These are phyloP conservation scores for Actinomortierella wolfii DNA, from an alignment of 371 early-diverging fungal species.

Conservation along the genomic window DNA sequence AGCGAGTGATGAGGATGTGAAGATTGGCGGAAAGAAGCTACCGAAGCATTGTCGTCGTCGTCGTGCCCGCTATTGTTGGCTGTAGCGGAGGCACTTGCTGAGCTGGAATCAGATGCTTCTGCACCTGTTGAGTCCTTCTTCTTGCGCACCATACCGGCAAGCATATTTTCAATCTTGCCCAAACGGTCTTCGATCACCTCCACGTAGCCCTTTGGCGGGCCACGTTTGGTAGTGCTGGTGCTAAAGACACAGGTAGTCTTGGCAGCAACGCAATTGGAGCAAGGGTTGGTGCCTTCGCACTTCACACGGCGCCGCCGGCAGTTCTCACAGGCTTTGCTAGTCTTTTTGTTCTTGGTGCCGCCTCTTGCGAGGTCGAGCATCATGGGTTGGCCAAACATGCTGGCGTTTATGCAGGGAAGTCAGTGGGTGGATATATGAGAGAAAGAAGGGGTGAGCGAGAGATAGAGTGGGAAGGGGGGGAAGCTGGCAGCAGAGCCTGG, in stretches of 20 bases:
- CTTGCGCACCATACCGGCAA: slow-evolving; percentile 50
- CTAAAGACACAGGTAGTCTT: slow-evolving; percentile 53
- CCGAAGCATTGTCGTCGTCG: slow-evolving; percentile 12
- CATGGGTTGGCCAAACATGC: slow-evolving; percentile 44
- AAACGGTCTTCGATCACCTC: slow-evolving; percentile 74
- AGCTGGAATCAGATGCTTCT: slow-evolving; percentile 9
- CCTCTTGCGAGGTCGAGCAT: slow-evolving; percentile 35
- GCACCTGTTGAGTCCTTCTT: slow-evolving; percentile 25
- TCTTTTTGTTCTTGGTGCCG: slow-evolving; percentile 39
- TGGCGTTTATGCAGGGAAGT: not conserved
- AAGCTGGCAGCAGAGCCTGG: too few species aligned
- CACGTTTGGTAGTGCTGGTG: slow-evolving; percentile 55
- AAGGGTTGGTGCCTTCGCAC: slow-evolving; percentile 54
- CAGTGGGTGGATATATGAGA: too few species aligned
- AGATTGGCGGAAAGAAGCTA: not conserved
- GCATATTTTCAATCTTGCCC: slow-evolving; percentile 70
- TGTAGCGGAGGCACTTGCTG: slow-evolving; percentile 6
- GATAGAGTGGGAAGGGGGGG: not conserved
- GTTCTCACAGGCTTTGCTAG: slow-evolving; percentile 51
- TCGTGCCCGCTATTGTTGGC: slow-evolving; percentile 18
- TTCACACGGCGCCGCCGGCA: slow-evolving; percentile 58
- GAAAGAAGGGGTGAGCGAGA: too few species aligned
- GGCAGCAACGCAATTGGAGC: slow-evolving; percentile 55
- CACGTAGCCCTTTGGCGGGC: slow-evolving; percentile 76
- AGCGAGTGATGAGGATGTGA: not conserved